Base-by-base conservation (phyloP, 2,329 filamentous ascomycete species). In the Macrophomina pseudophaseolina region DNA sequence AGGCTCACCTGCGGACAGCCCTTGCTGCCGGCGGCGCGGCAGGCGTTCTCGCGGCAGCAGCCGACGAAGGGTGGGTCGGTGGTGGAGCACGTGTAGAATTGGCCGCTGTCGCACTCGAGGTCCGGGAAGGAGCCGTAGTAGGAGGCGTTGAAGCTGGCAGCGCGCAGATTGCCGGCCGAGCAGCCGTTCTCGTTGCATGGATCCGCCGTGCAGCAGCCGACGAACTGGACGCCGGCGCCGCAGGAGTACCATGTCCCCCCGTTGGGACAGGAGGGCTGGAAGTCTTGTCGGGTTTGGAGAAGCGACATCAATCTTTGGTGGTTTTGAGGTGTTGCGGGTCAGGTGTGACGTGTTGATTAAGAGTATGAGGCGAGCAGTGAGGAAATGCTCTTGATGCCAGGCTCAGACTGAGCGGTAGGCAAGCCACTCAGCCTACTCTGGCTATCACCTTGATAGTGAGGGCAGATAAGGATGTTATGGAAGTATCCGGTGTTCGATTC, bases 141-240 rank as follows among this genome's bases (percentile, higher is more conserved):
- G 9, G 73, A 70, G 5, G 71, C 68, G 18, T 77, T 74, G 71
- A 79, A 81, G 54, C 68, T 75, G 12, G 72, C 75, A 8, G 73
- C 35, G 14, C 71, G 71, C 28, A 82, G 66, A 66, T 75, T 72
- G 11, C 72, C 75, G 66, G 72, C 69, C 1, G 74, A 70, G 62
- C 80, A 81, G 23, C 77, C 77, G n/a, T 72, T 74, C 3, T 71
- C 64, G 23, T 33, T 66, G 68, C 80, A 82, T 5, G 79, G 76
- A 44, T 81, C 73, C 5, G 68, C 65, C 9, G 68, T 69, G 69
- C 80, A 82, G 69, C 80, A 82, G 5, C 80, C 80, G 28, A 82
- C 73, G 53, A 82, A 82, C 4, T 71, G 73, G 16, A 74, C 69
- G 8, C 69, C 66, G 5, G 70, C 69, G 11, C 71, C 68, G 64